Evolutionary conservation across 2,329 filamentous ascomycete species (phyloP), one percentile per base, ranked within the genome.

Genomic region (Leptographium radiaticola): DNA sequence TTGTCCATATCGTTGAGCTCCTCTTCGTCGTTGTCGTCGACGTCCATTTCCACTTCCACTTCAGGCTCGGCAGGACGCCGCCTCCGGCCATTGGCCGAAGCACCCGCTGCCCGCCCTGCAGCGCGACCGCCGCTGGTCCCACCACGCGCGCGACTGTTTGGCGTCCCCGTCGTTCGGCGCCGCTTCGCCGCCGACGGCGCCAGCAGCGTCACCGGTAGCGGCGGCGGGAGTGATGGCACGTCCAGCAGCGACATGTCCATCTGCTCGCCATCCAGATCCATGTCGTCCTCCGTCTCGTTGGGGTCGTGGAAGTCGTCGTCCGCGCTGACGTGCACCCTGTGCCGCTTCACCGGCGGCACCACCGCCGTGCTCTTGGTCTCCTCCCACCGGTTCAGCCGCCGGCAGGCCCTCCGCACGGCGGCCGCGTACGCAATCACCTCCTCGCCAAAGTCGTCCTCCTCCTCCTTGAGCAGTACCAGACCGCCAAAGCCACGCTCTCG

Each of bases 371-470:
- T 57, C 0, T 65, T 61, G n/a, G 69, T 68, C 15, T 81, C 75
- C 12, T 81, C 75, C 87, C 87, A 91, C 36, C 87, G 76, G 52
- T 77, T 71, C n/a, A 91, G 70, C 43, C 87, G 75, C 33, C 87
- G 76, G 20, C 75, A 71, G 1, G 76, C 75, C 16, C 84, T 76
- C 52, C 83, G 73, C 18, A 91, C 68, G 9, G 86, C 77, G 12
- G 84, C 80, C 5, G 81, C 77, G 55, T 87, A 83, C 1, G 79
- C 74, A 53, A 76, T 75, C 7, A 81, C 75, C 65, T 91, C 86
- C 65, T 91, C 87, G 45, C 87, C 87, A 60, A 82, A 86, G 67
- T 91, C 87, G 57, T 88, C 84, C 0, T 74, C 67, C 64, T 90
- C 86, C 16, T 70, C 68, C 20, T 69, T 68, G 0, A 86, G 70